Conservation (phyloP, 192 early-diverging fungal species). For the Rhizophagus sp. region DNA sequence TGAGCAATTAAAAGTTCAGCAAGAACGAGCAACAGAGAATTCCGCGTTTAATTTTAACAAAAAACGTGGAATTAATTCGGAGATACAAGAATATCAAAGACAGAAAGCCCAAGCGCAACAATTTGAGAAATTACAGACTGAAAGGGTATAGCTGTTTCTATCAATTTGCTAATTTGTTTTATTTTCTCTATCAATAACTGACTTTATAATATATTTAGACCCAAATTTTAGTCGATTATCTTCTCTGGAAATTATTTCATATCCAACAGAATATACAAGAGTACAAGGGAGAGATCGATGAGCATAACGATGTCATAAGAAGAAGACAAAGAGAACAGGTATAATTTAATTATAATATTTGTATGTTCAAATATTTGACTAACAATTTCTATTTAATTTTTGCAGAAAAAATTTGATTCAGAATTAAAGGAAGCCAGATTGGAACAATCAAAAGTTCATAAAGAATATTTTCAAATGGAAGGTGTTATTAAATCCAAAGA, state of each 20-base stretch:
- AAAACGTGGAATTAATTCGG: conserved; percentile 83
- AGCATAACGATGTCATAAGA: conserved; percentile 49
- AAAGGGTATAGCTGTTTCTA: conserved; percentile 48
- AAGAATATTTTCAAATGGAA: conserved; percentile 72
- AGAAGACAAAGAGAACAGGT: conserved; percentile 49
- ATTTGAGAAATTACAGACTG: conserved; percentile 64
- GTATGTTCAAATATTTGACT: neutral
- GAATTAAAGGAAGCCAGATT: conserved; percentile 66
- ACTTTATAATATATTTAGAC: conserved; percentile 41
- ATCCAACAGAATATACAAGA: conserved; percentile 67
- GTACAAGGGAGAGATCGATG: conserved; percentile 60
- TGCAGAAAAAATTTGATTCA: conserved; percentile 50
- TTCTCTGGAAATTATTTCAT: conserved; percentile 93
- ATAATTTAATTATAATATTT: conserved; percentile 1
- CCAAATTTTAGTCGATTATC: conserved; percentile 64
- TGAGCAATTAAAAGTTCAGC: conserved; percentile 75
- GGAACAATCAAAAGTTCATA: conserved; percentile 71
- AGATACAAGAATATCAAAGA: conserved; percentile 91
- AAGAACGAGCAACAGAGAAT: conserved; percentile 86
- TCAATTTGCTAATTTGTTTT: neutral
- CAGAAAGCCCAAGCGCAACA: conserved; percentile 90
- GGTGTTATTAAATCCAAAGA: conserved; percentile 70
- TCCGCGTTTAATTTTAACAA: conserved; percentile 89
- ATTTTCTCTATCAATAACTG: neutral
- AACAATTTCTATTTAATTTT: neutral